Evolutionary conservation across 306 rosid genomes (phyloP).

Genomic region (Canavalia gladiata): DNA sequence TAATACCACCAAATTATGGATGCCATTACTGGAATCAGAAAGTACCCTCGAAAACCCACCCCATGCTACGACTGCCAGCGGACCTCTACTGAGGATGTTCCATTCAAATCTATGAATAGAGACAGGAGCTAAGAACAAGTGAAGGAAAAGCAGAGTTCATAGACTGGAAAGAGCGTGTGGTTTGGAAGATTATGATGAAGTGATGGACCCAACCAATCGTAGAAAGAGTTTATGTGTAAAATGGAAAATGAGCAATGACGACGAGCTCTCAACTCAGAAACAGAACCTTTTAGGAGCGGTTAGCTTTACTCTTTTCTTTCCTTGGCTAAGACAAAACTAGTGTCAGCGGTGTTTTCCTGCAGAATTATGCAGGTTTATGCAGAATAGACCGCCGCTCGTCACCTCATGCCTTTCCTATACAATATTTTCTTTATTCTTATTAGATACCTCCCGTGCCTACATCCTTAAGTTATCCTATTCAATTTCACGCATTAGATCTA

Average conservation of each 20-base stretch:
- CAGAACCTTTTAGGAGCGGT: conserved; percentile 43
- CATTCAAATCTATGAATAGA: conserved; percentile 85
- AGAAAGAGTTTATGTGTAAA: neutral
- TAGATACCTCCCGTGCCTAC: too few relatives aligned
- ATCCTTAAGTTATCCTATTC: too few relatives aligned
- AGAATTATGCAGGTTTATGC: too few relatives aligned
- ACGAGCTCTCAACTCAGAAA: conserved; percentile 31
- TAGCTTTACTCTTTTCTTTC: neutral
- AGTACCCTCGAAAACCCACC: conserved; percentile 94
- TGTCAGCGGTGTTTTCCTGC: too few relatives aligned
- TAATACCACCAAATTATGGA: conserved; percentile 48
- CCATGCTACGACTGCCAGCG: conserved; percentile 75
- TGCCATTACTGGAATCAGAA: conserved; percentile 69
- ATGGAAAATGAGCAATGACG: too few relatives aligned
- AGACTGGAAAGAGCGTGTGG: conserved; percentile 58
- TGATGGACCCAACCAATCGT: conserved; percentile 8
- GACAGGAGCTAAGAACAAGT: conserved; percentile 55
- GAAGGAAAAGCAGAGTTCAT: conserved; percentile 58
- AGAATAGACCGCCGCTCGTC: too few relatives aligned
- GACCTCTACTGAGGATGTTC: conserved; percentile 77
- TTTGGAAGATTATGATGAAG: conserved; percentile 15
- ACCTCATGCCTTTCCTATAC: too few relatives aligned
- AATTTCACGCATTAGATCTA: too few relatives aligned
- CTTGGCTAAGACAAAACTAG: too few relatives aligned
- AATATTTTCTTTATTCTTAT: too few relatives aligned